Evolutionary conservation across 2,329 filamentous ascomycete genomes (phyloP), one percentile per base, ranked within the genome.

Genomic region (Penicillium sp.): DNA sequence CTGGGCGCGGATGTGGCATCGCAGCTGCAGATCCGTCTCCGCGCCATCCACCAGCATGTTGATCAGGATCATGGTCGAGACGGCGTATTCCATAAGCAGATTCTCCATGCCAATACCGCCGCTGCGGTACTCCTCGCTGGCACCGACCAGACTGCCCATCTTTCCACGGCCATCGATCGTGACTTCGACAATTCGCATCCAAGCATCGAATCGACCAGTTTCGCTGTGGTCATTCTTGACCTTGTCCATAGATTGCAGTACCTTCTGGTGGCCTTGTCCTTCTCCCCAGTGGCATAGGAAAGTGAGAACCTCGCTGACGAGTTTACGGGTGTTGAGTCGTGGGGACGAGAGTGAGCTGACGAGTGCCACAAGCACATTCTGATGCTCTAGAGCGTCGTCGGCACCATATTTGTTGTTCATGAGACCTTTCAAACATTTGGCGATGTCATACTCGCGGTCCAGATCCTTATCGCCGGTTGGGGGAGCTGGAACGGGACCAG

Each of bases 331-430:
- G 45, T 92, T 94, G 54, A 99, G 80, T 48, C 94, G 86, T 8
- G 92, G 88, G 9, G 92, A 96, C 49, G 92, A 90, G 53, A 99
- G 80, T 34, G 91, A 96, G 21, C 86, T 92, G 46, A 88, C 90
- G 42, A 99, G 81, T 1, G 94, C 90, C 53, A 95, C 86, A 59
- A 97, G 88, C 59, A 97, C 90, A 69, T 93, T 90, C 69, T 94
- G 89, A 70, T 97, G 92, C 56, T 85, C 81, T 53, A 99, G 80
- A 16, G 94, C 94, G 81, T 99, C 92, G 71, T 99, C 94, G 57
- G 94, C 94, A 57, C 94, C 94, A 72, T 96, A 97, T 72, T 96
- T 97, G 83, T 97, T 99, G 84, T 99, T 99, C 89, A 97, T 96
- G 54, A 97, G 77, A 31, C 92, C 92, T 79, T 97, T 97, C 54